Evolutionary conservation across 2,329 filamentous ascomycete species (phyloP), one percentile per base, ranked within the genome.

Genomic region (Claviceps cyperi): DNA sequence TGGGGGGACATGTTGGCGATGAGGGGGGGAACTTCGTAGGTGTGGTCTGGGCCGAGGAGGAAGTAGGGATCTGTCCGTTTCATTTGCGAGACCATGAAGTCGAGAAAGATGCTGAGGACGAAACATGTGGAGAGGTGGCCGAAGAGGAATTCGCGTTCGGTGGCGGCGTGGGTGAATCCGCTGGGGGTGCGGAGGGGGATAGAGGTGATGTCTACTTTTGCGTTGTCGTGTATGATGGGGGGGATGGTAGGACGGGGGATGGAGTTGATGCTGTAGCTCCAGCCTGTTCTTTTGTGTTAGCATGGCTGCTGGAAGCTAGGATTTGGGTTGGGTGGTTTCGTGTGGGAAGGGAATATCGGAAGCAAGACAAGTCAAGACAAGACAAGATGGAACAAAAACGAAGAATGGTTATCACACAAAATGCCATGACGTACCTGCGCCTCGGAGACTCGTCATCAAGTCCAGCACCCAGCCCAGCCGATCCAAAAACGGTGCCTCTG

Each of bases 21-120:
- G 64, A 74, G 57, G 60, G 69, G 48, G 52, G 81, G 64, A 52
- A 69, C 53, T 15, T 55, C 47, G 43, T 56, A 49, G 51, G 63
- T 59, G 49, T 69, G 66, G 4, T 67, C 60, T 2, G 67, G 66
- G 1, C 78, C 74, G 22, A 77, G 60, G 51, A 80, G 59, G 65
- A 90, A 94, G 68, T 91, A 94, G 0, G 84, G 81, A 58, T 97
- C 91, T 49, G 78, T 76, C 2, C 28, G 28, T 56, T 83, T 80
- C 69, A 87, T 81, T 53, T 80, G 54, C 1, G 81, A 74, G 59
- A 84, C 85, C 48, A 86, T 64, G 6, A 80, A 51, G 64, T 96
- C 91, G 8, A 95, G 69, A 7, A 77, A 53, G 13, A 92, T 55
- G 60, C 86, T 92, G 55, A 72, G 70, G 38, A 74, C 50, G 2